Percentiles rank a stretch among this genome's conserved stretches.
Conservation (phyloP, 2,329 filamentous ascomycete species). For the Emmonsia crescens region DNA sequence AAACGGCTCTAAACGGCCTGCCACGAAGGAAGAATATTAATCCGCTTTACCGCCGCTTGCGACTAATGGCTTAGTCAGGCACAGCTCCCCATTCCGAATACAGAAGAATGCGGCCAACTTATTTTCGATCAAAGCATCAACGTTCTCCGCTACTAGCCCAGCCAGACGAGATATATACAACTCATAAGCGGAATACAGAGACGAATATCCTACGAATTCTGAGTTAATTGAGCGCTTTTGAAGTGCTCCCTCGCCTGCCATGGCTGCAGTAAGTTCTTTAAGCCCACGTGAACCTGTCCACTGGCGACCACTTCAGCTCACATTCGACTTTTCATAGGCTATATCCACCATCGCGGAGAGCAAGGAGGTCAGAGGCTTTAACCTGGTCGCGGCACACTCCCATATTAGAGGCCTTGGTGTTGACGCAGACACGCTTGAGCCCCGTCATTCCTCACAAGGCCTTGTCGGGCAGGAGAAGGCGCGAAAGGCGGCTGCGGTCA, state of each 20-base stretch:
- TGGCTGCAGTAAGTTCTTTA: conserved; percentile 28
- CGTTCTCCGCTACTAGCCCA: neutral
- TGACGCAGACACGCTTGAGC: conserved; percentile 81
- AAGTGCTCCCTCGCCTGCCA: conserved; percentile 12
- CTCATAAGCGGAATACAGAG: neutral
- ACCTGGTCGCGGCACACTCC: conserved; percentile 95
- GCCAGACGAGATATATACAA: neutral
- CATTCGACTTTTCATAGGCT: conserved; percentile 29
- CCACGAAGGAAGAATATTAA: neutral
- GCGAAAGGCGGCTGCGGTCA: conserved; percentile 88
- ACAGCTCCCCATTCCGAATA: neutral
- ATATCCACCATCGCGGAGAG: conserved; percentile 84
- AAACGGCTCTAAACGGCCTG: too few relatives aligned
- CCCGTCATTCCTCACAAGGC: conserved; percentile 74
- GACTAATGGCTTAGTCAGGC: neutral
- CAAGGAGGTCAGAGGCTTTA: conserved; percentile 91
- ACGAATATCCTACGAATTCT: neutral
- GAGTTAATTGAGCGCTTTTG: neutral
- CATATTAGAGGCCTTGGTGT: conserved; percentile 95
- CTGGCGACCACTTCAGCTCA: neutral
- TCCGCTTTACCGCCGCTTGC: neutral
- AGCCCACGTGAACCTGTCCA: neutral
- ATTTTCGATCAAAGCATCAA: neutral
- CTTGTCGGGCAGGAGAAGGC: conserved; percentile 95
- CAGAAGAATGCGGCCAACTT: neutral